Evolutionary conservation across 164 flowering plant species (phyloP), one percentile per base, ranked within the genome.

Genomic region (Stephania cephalantha): DNA sequence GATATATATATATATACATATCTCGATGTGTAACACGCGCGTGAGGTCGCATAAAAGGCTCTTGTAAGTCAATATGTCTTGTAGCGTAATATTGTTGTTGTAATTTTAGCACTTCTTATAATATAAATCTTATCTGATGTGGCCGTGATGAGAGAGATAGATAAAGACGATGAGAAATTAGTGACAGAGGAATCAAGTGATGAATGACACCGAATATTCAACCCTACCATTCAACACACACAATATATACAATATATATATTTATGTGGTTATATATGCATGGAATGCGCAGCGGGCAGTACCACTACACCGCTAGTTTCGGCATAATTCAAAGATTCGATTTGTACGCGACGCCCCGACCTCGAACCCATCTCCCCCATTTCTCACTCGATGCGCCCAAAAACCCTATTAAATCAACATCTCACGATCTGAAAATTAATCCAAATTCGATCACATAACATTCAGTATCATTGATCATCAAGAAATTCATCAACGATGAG

Each of bases 321-420:
- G 13, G 44, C 76, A 35, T 35, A 35, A 35, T 2, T 81, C 82
- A 73, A 80, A 89, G 88, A 86, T 86, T 87, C 91, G 81, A 83
- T 79, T 35, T 61, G 78, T 89, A 89, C 85, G 95, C 95, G 97
- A 92, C 95, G 97, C 78, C 90, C 83, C 97, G 97, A 86, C 93
- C 80, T 85, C 86, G 90, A 79, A 50, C 17, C 73, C 48, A 66
- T 78, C 71, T 74, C 11, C 69, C 46, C 76, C 74, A 17, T n/a
- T 35, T 12, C 25, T 25, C 55, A 3, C 7, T 50, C 55, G 53
- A 3, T 12, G 44, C 29, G 18, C 20, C n/a, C 45, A 18, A 69
- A 29, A 9, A 46, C 8, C 50, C 45, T 50, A 10, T 50, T 50
- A 7, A 7, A 29, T 22, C 42, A 42, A 13, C 71, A 31, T 11